Evolutionary conservation across 805 yeast species (phyloP).

Genomic region (Candida pseudofarinosa): DNA sequence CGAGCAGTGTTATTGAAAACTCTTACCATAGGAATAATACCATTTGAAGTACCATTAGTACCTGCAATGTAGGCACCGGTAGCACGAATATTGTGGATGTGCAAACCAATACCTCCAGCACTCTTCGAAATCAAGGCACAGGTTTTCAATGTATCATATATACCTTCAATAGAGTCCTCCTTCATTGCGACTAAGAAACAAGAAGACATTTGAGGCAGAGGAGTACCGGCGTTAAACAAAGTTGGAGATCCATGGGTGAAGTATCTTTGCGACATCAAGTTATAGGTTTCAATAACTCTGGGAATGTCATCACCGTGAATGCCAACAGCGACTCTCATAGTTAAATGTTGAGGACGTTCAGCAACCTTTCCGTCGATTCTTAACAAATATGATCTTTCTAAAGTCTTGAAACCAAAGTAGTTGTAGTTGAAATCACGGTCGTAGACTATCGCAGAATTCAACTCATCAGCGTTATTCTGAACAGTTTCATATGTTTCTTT

Average conservation of each 20-base stretch:
- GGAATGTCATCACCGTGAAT: conserved; percentile 54
- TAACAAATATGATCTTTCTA: conserved; percentile 55
- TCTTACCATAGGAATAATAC: conserved; percentile 59
- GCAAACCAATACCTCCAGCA: conserved; percentile 64
- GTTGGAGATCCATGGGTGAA: conserved; percentile 64
- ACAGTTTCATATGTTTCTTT: conserved; percentile 38
- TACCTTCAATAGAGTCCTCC: conserved; percentile 62
- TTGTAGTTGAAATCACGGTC: conserved; percentile 53
- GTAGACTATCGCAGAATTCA: conserved; percentile 43
- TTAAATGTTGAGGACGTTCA: conserved; percentile 59
- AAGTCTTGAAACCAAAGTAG: conserved; percentile 59
- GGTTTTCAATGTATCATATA: conserved; percentile 56
- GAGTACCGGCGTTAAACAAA: conserved; percentile 60
- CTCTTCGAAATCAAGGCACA: conserved; percentile 60
- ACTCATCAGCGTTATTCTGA: conserved; percentile 35
- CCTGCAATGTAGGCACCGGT: conserved; percentile 61
- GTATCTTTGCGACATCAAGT: conserved; percentile 54
- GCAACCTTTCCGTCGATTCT: conserved; percentile 54
- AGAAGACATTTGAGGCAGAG: conserved; percentile 56
- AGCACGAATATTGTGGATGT: conserved; percentile 55
- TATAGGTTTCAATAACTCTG: conserved; percentile 52
- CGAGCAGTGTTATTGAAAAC: conserved; percentile 62
- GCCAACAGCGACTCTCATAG: conserved; percentile 61
- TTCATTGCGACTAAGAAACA: conserved; percentile 62
- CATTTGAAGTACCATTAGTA: conserved; percentile 60